Percentiles rank a stretch among this genome's conserved stretches.
Conservation (phyloP, 2,329 filamentous ascomycete genomes). For the Neopestalotiopsis sp. region DNA sequence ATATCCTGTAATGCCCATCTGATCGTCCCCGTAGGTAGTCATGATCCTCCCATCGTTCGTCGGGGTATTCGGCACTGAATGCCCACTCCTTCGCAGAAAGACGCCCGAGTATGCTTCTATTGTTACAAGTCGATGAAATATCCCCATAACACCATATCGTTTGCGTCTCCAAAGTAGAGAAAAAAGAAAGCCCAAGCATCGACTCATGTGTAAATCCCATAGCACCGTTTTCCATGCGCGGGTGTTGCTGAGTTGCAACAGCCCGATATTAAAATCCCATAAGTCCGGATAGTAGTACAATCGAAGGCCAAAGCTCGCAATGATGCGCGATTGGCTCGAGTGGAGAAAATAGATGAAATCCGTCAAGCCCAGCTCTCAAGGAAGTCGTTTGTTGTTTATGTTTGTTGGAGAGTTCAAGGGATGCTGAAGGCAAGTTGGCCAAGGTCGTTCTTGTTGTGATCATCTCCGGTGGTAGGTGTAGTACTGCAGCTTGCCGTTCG, state of each 20-base stretch:
- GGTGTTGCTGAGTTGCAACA: slow-evolving; percentile 13
- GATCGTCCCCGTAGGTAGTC: slow-evolving; percentile 11
- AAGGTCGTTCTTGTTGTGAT: neutral
- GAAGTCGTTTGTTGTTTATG: neutral
- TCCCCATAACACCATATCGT: slow-evolving; percentile 21
- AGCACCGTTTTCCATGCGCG: slow-evolving; percentile 19
- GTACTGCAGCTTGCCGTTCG: slow-evolving; percentile 10
- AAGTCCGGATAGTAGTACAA: slow-evolving; percentile 20
- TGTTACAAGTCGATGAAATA: slow-evolving; percentile 28
- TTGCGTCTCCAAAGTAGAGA: neutral
- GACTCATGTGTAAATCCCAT: slow-evolving; percentile 23
- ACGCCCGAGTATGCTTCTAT: slow-evolving; percentile 36
- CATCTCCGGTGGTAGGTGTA: neutral
- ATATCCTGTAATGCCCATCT: slow-evolving; percentile 8
- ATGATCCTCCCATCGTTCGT: slow-evolving; percentile 27
- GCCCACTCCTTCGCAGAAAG: slow-evolving; percentile 33
- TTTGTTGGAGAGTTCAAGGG: slow-evolving; percentile 14
- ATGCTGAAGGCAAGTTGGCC: slow-evolving; percentile 22
- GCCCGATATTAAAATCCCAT: slow-evolving; percentile 18
- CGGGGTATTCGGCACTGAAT: slow-evolving; percentile 38
- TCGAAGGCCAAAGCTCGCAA: slow-evolving; percentile 8
- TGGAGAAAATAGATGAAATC: slow-evolving; percentile 16
- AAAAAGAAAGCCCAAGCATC: slow-evolving; percentile 20
- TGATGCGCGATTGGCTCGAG: slow-evolving; percentile 1
- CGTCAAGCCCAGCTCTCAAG: slow-evolving; percentile 22